Evolutionary conservation across 768 basidiomycete genomes (phyloP).

Genomic region (Tulasnella sp.): DNA sequence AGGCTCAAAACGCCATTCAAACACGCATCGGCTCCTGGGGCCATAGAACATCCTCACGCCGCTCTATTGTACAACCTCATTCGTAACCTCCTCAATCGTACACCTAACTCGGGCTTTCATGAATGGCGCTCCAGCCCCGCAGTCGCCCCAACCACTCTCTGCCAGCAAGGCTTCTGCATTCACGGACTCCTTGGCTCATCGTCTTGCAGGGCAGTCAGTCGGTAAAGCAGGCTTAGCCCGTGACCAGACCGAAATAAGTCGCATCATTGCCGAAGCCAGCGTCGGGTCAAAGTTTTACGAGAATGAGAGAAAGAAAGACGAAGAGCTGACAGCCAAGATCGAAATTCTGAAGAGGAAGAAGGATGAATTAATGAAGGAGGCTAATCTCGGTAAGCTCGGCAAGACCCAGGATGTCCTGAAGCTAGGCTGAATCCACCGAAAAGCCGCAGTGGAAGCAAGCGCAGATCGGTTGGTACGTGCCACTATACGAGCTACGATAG

Average conservation of each 20-base stretch:
- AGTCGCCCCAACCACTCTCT: neutral
- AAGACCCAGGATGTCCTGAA: neutral
- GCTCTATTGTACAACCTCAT: neutral
- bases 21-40: neutral
- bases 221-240: constrained; percentile 81
- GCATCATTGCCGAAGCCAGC: constrained; percentile 82
- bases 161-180: neutral
- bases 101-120: neutral
- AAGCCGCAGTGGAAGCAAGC: constrained; percentile 58
- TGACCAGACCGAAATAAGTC: constrained; percentile 81
- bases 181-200: constrained; percentile 50
- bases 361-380: constrained; percentile 54
- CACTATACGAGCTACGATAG: neutral
- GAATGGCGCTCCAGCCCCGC: neutral
- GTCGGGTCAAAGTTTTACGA: constrained; percentile 93
- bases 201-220: constrained; percentile 83
- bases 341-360: constrained; percentile 60
- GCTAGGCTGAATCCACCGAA: neutral
- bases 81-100: neutral
- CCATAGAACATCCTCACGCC: neutral
- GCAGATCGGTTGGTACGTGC: constrained; percentile 67
- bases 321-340: constrained; percentile 75
- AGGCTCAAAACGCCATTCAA: neutral
- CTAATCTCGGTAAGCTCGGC: constrained; percentile 53
- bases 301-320: constrained; percentile 90